phyloP scores from a whole-genome alignment of 140 eudicot species.

The Oenanthe javanica region DNA sequence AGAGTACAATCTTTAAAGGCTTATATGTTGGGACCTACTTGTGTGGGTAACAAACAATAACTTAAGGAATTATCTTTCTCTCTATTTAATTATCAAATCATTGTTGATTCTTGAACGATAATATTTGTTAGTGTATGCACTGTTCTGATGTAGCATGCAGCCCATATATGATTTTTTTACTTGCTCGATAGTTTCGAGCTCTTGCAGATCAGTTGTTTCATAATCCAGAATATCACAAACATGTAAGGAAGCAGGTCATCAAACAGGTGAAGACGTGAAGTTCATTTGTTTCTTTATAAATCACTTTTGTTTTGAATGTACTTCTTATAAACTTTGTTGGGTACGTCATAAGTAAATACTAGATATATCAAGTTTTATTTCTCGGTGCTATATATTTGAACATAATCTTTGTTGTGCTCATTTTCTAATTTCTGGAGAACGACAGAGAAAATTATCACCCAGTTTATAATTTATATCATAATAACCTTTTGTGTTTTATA shows the following conservation, averaged over 20 bases:
- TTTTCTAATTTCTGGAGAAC: background rate
- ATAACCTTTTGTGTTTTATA: background rate
- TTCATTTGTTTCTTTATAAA: background rate
- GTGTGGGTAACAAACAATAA: background rate
- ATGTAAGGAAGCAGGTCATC: conserved; percentile 38
- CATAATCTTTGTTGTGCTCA: background rate
- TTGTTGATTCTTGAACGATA: background rate
- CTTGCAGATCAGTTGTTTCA: conserved; percentile 52
- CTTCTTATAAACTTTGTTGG: background rate
- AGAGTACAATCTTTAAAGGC: background rate
- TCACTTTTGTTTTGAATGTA: background rate
- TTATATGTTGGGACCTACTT: background rate
- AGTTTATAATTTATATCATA: background rate
- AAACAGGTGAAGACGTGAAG: conserved; percentile 47
- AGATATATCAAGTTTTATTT: background rate
- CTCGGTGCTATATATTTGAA: background rate
- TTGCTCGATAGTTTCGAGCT: conserved; percentile 49
- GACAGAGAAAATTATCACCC: background rate
- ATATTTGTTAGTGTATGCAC: background rate
- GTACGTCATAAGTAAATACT: background rate
- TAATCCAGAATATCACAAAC: conserved; percentile 46
- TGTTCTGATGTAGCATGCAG: background rate
- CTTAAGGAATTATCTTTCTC: background rate
- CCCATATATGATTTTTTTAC: background rate
- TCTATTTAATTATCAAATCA: background rate